Percentiles rank a stretch among this genome's conserved stretches.
phyloP scores from a whole-genome alignment of 345 rosid species.

The Linum tenue region DNA sequence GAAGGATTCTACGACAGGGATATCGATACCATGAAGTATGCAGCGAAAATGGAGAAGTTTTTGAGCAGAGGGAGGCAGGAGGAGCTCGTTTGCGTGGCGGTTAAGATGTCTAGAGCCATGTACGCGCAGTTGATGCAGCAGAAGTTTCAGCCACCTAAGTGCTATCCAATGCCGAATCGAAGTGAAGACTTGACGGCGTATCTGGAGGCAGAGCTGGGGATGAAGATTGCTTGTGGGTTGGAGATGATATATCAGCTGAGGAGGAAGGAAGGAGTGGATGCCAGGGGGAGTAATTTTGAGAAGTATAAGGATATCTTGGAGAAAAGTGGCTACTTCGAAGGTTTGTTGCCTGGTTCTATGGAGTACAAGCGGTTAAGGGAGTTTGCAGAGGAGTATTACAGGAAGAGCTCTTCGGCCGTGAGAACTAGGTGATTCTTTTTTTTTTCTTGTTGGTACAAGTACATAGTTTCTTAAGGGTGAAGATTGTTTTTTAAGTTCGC shows the following conservation, averaged over 20 bases:
- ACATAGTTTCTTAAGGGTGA: neutral
- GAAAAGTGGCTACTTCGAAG: slow-evolving; percentile 66
- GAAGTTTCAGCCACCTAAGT: slow-evolving; percentile 78
- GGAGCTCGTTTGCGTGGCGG: slow-evolving; percentile 41
- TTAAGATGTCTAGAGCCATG: slow-evolving; percentile 81
- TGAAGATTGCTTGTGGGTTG: slow-evolving; percentile 85
- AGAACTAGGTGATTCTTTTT: slow-evolving; percentile 47
- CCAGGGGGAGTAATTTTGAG: slow-evolving; percentile 64
- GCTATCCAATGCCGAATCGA: slow-evolving; percentile 62
- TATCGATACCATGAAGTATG: slow-evolving; percentile 74
- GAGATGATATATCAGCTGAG: slow-evolving; percentile 83
- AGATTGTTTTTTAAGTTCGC: neutral
- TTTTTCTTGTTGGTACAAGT: neutral
- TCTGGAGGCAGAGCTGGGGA: slow-evolving; percentile 76
- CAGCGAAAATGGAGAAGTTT: slow-evolving; percentile 76
- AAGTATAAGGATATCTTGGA: slow-evolving; percentile 57
- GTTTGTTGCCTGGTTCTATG: slow-evolving; percentile 60
- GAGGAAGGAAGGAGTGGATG: slow-evolving; percentile 68
- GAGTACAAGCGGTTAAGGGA: slow-evolving; percentile 75
- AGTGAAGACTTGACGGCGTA: slow-evolving; percentile 29
- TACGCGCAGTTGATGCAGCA: slow-evolving; percentile 80
- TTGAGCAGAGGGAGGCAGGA: slow-evolving; percentile 37
- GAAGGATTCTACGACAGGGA: slow-evolving; percentile 92
- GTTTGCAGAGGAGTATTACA: slow-evolving; percentile 69
- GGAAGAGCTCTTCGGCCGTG: slow-evolving; percentile 45